These are phyloP conservation scores for Capsicum chinense DNA, from an alignment of 257 asterid species.

Conservation along the genomic window DNA sequence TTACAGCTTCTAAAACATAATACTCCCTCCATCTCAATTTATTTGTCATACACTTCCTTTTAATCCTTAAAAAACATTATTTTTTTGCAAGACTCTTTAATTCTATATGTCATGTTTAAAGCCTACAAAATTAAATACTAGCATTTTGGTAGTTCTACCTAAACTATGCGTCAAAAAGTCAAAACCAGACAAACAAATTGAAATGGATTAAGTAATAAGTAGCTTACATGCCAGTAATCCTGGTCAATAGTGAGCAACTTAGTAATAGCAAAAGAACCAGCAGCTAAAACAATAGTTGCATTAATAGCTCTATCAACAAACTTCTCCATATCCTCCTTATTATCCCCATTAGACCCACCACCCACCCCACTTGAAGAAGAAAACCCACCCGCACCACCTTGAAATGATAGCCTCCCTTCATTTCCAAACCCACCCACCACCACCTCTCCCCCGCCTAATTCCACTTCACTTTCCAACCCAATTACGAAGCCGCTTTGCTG, in stretches of 20 bases:
- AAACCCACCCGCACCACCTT: conserved; percentile 54
- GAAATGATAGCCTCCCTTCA: conserved; percentile 67
- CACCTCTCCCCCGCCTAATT: conserved; percentile 34
- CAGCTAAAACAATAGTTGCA: conserved; percentile 76
- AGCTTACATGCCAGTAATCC: conserved; percentile 86
- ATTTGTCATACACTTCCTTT: too few relatives aligned
- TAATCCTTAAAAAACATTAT: too few relatives aligned
- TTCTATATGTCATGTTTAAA: too few relatives aligned
- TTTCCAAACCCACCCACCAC: conserved; percentile 66
- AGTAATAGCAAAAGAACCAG: conserved; percentile 79
- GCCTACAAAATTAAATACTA: too few relatives aligned
- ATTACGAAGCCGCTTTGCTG: conserved; percentile 58
- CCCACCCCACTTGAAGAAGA: conserved; percentile 49
- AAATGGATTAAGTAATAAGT: neutral
- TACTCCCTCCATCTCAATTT: too few relatives aligned
- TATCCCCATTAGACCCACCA: conserved; percentile 40
- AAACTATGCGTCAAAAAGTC: too few relatives aligned
- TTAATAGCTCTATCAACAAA: conserved; percentile 68
- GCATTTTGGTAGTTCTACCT: too few relatives aligned
- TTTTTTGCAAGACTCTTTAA: too few relatives aligned
- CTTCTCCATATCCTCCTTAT: conserved; percentile 46
- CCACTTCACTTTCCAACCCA: conserved; percentile 46
- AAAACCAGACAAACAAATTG: too few relatives aligned
- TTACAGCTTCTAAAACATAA: neutral
- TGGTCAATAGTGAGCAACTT: conserved; percentile 79